Conservation (phyloP, 192 early-diverging fungal species). For the Linnemannia exigua region DNA sequence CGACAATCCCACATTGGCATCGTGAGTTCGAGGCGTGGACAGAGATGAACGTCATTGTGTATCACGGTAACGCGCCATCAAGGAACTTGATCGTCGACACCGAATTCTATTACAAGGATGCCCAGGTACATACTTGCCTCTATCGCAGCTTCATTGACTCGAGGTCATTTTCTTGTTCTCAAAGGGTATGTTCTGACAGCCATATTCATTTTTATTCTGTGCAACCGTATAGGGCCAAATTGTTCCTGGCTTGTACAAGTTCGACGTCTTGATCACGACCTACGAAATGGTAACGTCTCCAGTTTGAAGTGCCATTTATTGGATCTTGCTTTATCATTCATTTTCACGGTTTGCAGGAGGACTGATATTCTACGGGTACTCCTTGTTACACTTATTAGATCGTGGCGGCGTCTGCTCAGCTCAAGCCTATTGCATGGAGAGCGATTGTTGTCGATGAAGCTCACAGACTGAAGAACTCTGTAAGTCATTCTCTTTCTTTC, state of each 20-base stretch:
- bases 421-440: slow-evolving; percentile 80
- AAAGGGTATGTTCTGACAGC: neutral
- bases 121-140: slow-evolving; percentile 26
- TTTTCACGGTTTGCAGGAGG: neutral
- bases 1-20: slow-evolving; percentile 80
- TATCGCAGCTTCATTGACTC: slow-evolving; percentile 17
- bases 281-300: slow-evolving; percentile 59
- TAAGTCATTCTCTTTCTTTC: slow-evolving; percentile 13
- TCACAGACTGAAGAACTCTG: slow-evolving; percentile 88
- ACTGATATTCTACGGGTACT: neutral
- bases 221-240: slow-evolving; percentile 48
- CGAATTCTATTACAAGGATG: slow-evolving; percentile 70
- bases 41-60: slow-evolving; percentile 54
- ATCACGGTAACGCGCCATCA: slow-evolving; percentile 76
- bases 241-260: slow-evolving; percentile 68
- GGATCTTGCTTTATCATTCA: too few species aligned
- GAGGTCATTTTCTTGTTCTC: neutral
- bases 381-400: slow-evolving; percentile 34
- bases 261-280: slow-evolving; percentile 73
- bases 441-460: slow-evolving; percentile 87
- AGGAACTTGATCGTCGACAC: slow-evolving; percentile 86
- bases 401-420: slow-evolving; percentile 71
- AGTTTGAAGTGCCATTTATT: too few species aligned
- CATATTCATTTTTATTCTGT: neutral
- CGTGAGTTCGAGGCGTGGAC: slow-evolving; percentile 54